Evolutionary conservation across 2,329 filamentous ascomycete genomes (phyloP).

Genomic region (Dryadomyces sulphureus): DNA sequence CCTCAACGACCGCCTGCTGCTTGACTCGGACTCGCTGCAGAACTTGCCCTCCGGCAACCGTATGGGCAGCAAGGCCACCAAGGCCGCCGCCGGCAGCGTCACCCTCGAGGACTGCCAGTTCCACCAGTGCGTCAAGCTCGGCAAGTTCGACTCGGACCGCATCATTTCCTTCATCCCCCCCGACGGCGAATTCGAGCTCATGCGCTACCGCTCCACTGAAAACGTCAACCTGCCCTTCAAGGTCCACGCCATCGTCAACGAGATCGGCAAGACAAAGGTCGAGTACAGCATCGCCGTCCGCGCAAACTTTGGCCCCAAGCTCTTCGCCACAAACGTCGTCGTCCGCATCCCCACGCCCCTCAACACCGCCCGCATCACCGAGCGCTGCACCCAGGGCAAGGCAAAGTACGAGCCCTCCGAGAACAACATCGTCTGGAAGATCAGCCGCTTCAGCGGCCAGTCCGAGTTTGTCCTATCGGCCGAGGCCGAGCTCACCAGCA

Average conservation of each 20-base stretch:
- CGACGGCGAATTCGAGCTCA: conserved; percentile 95
- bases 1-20: conserved; percentile 81
- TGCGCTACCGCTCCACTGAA: conserved; percentile 95
- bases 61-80: conserved; percentile 75
- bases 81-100: conserved; percentile 88
- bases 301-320: conserved; percentile 89
- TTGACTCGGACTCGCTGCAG: conserved; percentile 61
- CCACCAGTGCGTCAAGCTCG: conserved; percentile 95
- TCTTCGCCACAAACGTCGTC: conserved; percentile 93
- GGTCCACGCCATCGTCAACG: conserved; percentile 95
- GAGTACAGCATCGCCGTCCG: conserved; percentile 97
- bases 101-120: conserved; percentile 97
- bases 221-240: conserved; percentile 99
- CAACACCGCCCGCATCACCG: conserved; percentile 87
- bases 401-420: conserved; percentile 97
- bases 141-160: conserved; percentile 89
- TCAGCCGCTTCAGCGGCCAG: conserved; percentile 94
- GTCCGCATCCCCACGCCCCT: conserved; percentile 89
- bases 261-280: conserved; percentile 91
- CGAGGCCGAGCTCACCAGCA: conserved; percentile 83
- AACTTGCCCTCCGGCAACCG: conserved; percentile 60
- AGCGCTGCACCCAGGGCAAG: conserved; percentile 88
- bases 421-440: conserved; percentile 99
- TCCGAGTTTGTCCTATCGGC: conserved; percentile 91
- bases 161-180: conserved; percentile 96